Percentiles rank a stretch among this genome's conserved stretches.
Evolutionary conservation across 331 rosid species (phyloP).

Genomic region (Stylosanthes scabra): DNA sequence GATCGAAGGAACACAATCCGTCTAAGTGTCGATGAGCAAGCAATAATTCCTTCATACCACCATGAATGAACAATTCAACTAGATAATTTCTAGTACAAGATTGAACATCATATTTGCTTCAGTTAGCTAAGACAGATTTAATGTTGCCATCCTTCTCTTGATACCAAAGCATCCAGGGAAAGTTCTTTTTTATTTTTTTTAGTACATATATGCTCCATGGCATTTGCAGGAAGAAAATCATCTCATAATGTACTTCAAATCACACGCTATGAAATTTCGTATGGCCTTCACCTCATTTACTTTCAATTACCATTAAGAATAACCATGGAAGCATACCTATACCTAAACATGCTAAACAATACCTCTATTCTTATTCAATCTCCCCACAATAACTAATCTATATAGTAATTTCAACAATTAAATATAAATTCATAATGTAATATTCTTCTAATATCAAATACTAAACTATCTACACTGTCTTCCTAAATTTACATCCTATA

Average conservation of each 20-base stretch:
- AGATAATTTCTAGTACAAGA: conserved; percentile 5
- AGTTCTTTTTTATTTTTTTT: background rate
- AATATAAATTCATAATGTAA: conserved; percentile 11
- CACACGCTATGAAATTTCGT: background rate
- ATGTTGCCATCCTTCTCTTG: background rate
- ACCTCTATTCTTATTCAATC: conserved; percentile 5
- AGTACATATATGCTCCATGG: background rate
- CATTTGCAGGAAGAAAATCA: conserved; percentile 20
- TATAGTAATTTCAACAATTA: background rate
- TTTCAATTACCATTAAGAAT: conserved; percentile 10
- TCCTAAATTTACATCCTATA: conserved; percentile 27
- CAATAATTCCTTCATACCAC: background rate
- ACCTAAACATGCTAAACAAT: background rate
- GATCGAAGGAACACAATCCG: too few species aligned
- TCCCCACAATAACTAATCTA: conserved; percentile 29
- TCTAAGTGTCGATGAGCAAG: too few species aligned
- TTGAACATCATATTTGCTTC: conserved; percentile 13
- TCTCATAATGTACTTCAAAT: conserved; percentile 23
- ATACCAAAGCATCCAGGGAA: conserved; percentile 2
- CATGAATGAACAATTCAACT: conserved; percentile 30
- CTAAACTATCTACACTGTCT: conserved; percentile 20
- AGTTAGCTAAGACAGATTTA: background rate
- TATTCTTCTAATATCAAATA: conserved; percentile 8
- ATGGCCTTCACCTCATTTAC: conserved; percentile 3
- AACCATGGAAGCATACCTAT: conserved; percentile 9